Conservation (phyloP, 305 asterid genomes). For the Solanum hybrid region DNA sequence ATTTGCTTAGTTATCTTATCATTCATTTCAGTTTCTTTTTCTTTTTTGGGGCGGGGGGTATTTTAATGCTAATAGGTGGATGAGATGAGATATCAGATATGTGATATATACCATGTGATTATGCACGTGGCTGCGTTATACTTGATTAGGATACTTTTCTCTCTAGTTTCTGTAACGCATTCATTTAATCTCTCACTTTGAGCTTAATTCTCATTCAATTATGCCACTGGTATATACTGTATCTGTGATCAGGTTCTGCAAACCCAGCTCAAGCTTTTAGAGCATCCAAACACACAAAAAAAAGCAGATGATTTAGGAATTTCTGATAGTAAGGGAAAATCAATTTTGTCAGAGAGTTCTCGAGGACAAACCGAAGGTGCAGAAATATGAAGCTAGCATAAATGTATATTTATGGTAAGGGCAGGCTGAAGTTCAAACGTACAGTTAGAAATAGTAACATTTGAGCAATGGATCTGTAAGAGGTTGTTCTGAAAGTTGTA, state of each 20-base stretch:
- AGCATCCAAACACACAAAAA: constrained; percentile 24
- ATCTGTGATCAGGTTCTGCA: constrained; percentile 44
- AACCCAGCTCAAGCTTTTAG: constrained; percentile 47
- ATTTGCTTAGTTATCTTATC: background rate
- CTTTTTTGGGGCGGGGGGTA: background rate
- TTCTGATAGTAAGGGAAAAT: constrained; percentile 51
- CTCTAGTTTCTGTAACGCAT: background rate
- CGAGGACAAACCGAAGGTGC: background rate
- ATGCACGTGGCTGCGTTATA: background rate
- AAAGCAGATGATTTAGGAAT: constrained; percentile 16
- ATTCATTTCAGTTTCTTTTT: background rate
- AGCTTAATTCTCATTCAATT: background rate
- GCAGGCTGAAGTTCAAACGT: background rate
- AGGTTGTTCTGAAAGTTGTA: background rate
- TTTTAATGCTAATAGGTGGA: background rate
- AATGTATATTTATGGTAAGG: background rate
- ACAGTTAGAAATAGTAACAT: background rate
- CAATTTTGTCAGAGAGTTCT: constrained; percentile 15
- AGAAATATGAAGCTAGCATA: background rate
- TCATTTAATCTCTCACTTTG: background rate
- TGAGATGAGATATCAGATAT: background rate
- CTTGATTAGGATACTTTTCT: background rate
- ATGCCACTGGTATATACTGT: background rate
- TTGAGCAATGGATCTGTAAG: background rate
- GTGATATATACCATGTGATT: background rate